These are phyloP conservation scores for Cladosporium sp. DNA, from an alignment of 2,329 filamentous ascomycete genomes.

Conservation along the genomic window DNA sequence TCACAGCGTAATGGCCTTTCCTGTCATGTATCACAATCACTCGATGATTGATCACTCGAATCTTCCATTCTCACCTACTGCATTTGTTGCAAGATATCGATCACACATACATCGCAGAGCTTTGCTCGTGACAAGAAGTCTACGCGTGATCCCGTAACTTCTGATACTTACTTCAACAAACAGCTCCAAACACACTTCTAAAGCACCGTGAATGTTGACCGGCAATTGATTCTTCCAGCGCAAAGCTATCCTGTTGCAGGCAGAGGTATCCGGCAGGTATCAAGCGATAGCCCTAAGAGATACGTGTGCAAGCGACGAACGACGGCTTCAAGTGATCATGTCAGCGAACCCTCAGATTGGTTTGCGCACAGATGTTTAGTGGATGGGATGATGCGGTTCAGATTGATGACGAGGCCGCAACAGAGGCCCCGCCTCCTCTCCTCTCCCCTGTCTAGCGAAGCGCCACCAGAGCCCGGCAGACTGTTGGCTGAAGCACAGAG, in stretches of 20 bases:
- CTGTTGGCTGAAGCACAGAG: no score
- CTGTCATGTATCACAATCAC: neutral
- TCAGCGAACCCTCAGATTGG: neutral
- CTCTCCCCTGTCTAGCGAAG: neutral
- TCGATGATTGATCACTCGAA: no score
- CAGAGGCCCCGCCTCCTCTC: neutral
- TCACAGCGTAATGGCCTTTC: neutral
- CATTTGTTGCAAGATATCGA: no score
- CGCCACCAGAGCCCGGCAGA: neutral
- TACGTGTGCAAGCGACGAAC: neutral
- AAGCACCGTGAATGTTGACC: no score
- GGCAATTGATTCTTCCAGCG: neutral
- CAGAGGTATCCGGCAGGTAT: neutral
- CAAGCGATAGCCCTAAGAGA: neutral
- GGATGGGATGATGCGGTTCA: neutral
- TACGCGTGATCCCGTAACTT: no score
- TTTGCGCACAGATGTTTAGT: neutral
- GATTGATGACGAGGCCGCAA: conserved; percentile 1
- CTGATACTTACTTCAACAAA: no score
- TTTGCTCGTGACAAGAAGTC: no score
- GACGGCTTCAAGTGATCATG: neutral
- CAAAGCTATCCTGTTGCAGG: neutral
- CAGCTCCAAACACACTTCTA: no score
- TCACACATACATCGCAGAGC: no score
- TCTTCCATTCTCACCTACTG: no score